phyloP scores from a whole-genome alignment of 2,329 filamentous ascomycete genomes.

The Ascomycota sp. region DNA sequence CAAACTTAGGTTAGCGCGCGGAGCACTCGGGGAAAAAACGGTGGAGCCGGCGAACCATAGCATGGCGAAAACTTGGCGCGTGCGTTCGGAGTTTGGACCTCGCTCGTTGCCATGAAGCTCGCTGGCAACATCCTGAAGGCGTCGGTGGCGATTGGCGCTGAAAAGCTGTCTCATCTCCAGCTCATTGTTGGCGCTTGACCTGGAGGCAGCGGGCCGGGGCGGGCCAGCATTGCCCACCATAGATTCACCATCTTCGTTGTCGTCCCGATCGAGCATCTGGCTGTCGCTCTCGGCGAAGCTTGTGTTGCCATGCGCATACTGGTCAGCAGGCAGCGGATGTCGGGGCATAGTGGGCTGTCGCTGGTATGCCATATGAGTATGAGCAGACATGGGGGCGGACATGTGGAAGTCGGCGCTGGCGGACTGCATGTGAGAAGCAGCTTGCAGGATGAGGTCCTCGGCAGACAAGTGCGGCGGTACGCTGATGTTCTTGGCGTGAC shows the following conservation, averaged over 20 bases:
- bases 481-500: conserved; percentile 22
- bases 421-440: conserved; percentile 32
- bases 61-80: conserved; percentile 76
- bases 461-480: conserved; percentile 26
- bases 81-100: conserved; percentile 63
- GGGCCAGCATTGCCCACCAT: conserved; percentile 22
- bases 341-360: conserved; percentile 20
- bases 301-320: conserved; percentile 26
- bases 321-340: conserved; percentile 33
- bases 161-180: conserved; percentile 62
- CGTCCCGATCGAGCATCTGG: conserved; percentile 39
- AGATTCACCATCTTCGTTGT: conserved; percentile 35
- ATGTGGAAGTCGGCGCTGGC: conserved; percentile 29
- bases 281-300: conserved; percentile 38
- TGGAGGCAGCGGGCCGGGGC: conserved; percentile 32
- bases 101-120: conserved; percentile 64
- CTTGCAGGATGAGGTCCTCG: conserved; percentile 39
- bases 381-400: conserved; percentile 20
- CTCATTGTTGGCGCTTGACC: conserved; percentile 61
- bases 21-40: neutral
- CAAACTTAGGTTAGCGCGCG: neutral
- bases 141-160: conserved; percentile 44
- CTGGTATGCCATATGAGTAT: conserved; percentile 18
- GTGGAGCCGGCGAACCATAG: conserved; percentile 38
- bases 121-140: conserved; percentile 48